phyloP scores from a whole-genome alignment of 2,329 filamentous ascomycete genomes.

The Fusarium acutatum region DNA sequence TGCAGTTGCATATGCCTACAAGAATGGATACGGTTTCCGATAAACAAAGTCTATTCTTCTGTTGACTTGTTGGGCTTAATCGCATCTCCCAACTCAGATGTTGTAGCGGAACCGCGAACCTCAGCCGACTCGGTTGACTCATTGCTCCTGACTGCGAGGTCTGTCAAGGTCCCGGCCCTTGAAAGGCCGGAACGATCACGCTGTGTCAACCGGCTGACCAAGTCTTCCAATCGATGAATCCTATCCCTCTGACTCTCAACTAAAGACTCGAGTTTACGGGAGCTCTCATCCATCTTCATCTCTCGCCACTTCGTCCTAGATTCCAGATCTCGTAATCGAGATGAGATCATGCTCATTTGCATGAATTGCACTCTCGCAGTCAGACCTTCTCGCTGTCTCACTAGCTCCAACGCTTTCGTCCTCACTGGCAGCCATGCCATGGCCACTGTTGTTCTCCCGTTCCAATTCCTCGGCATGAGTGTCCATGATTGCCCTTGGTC shows the following conservation, averaged over 20 bases:
- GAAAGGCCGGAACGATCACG: constrained; percentile 19
- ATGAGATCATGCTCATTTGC: constrained; percentile 59
- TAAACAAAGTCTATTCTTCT: constrained; percentile 14
- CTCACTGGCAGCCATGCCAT: constrained; percentile 56
- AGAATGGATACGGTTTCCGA: constrained; percentile 58
- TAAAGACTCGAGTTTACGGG: constrained; percentile 34
- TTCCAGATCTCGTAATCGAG: constrained; percentile 51
- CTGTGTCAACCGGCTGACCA: constrained; percentile 23
- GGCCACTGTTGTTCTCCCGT: constrained; percentile 50
- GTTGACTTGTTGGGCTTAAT: background rate
- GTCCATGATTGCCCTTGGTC: constrained; percentile 47
- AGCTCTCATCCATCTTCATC: constrained; percentile 42
- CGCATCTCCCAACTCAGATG: background rate
- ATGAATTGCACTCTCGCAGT: constrained; percentile 57
- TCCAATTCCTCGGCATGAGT: constrained; percentile 50
- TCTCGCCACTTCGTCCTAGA: constrained; percentile 44
- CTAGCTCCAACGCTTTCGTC: constrained; percentile 55
- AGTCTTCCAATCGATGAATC: constrained; percentile 32
- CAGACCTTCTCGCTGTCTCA: constrained; percentile 55
- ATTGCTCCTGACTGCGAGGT: constrained; percentile 9
- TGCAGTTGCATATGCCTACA: constrained; percentile 56
- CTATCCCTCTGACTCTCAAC: constrained; percentile 40
- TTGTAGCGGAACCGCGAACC: constrained; percentile 5
- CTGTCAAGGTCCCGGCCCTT: constrained; percentile 17
- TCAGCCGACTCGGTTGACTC: constrained; percentile 7